Conservation (phyloP, 306 rosid genomes). For the Fagus sylvatica region DNA sequence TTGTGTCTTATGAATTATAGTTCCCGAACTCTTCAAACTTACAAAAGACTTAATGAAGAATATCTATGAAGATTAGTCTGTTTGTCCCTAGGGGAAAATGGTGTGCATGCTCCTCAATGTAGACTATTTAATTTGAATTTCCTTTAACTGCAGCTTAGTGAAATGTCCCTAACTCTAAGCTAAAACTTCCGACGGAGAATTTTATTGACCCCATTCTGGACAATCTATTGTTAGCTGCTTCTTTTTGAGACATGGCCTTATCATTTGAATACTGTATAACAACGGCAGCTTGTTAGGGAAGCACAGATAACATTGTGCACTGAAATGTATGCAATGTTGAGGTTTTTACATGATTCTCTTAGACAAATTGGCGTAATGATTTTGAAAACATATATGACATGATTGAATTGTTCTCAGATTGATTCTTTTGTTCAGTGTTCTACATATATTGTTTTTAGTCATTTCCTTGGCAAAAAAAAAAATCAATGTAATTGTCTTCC, state of each 20-base stretch:
- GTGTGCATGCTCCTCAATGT: neutral
- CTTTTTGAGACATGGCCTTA: slow-evolving; percentile 10
- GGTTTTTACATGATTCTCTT: neutral
- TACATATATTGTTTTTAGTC: too few relatives aligned
- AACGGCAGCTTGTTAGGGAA: neutral
- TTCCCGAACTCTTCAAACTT: neutral
- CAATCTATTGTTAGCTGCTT: neutral
- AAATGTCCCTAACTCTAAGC: neutral
- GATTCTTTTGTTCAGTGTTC: too few relatives aligned
- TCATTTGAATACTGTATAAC: neutral
- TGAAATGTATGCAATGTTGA: neutral
- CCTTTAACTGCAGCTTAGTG: neutral
- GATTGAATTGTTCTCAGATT: neutral
- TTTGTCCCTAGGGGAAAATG: neutral
- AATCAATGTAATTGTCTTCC: too few relatives aligned
- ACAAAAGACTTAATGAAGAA: neutral
- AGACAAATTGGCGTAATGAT: slow-evolving; percentile 4
- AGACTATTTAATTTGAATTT: neutral
- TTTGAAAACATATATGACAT: neutral
- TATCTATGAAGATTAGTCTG: slow-evolving; percentile 15
- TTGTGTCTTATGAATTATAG: neutral
- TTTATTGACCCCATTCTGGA: neutral
- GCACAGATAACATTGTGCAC: neutral
- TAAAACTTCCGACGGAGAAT: neutral
- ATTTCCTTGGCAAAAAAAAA: too few relatives aligned